These are phyloP conservation scores for Dorcoceras hygrometricum DNA, from an alignment of 257 asterid species.

Conservation along the genomic window DNA sequence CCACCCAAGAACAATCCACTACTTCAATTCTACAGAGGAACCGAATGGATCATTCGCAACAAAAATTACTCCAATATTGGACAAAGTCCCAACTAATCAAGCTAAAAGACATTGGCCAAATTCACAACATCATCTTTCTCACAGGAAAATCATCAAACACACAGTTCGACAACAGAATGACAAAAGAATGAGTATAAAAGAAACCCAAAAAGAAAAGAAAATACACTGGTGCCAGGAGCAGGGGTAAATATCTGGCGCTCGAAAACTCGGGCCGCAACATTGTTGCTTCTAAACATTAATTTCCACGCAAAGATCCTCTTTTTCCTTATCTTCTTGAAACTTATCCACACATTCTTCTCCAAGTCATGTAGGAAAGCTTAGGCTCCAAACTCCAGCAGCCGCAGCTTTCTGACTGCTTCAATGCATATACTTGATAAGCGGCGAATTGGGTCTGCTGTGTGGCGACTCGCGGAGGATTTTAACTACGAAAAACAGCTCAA, in stretches of 20 bases:
- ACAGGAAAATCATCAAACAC: slow-evolving; percentile 1
- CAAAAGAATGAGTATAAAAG: background rate
- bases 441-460: no score
- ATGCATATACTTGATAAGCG: background rate
- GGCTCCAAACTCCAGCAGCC: background rate
- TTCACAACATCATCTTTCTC: slow-evolving; percentile 17
- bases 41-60: slow-evolving; percentile 12
- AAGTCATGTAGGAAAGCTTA: background rate
- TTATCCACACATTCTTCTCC: background rate
- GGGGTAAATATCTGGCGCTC: slow-evolving; percentile 92
- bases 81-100: background rate
- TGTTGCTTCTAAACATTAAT: slow-evolving; percentile 85
- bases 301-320: background rate
- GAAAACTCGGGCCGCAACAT: slow-evolving; percentile 94
- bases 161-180: background rate
- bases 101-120: background rate
- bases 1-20: background rate
- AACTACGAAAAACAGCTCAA: background rate
- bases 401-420: background rate
- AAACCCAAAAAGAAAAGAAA: slow-evolving; percentile 16
- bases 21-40: background rate
- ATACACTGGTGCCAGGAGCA: slow-evolving; percentile 91
- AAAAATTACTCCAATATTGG: background rate
- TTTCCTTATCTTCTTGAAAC: background rate
- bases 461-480: background rate